Percentiles rank a stretch among this genome's conserved stretches.
These are phyloP conservation scores for Plantago rigida DNA, from an alignment of 305 asterid genomes.

Conservation along the genomic window DNA sequence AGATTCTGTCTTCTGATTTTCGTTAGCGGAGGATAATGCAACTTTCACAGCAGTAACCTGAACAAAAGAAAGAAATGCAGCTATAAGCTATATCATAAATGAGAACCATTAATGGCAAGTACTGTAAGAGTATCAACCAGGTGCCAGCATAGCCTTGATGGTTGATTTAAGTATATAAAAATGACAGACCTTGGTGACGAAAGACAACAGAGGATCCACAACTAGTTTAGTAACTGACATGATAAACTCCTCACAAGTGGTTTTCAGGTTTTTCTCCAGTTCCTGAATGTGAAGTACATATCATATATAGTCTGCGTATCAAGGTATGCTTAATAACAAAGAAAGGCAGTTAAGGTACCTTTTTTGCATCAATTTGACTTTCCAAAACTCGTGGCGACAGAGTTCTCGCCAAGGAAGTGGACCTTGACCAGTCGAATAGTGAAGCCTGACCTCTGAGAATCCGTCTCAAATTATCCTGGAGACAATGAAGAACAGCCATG, in stretches of 20 bases:
- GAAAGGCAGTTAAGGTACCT: conserved; percentile 45
- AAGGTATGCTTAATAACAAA: conserved; percentile 10
- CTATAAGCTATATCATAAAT: conserved; percentile 13
- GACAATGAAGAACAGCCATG: conserved; percentile 18
- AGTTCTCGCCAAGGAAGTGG: conserved; percentile 84
- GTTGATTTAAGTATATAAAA: conserved; percentile 4
- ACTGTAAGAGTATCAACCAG: not conserved
- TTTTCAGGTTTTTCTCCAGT: conserved; percentile 89
- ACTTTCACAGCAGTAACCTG: conserved; percentile 95
- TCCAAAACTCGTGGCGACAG: conserved; percentile 95
- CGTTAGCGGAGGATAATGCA: conserved; percentile 59
- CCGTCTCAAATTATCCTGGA: conserved; percentile 92
- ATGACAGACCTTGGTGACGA: conserved; percentile 74
- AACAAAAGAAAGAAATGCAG: conserved; percentile 23
- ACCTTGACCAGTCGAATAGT: conserved; percentile 93
- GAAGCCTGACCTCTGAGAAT: conserved; percentile 97
- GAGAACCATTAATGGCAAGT: conserved; percentile 6
- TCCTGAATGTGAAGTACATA: conserved; percentile 52
- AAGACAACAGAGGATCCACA: conserved; percentile 95
- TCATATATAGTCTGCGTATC: conserved; percentile 17
- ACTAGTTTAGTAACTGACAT: conserved; percentile 93
- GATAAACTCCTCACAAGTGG: conserved; percentile 93
- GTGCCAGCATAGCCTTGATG: not conserved
- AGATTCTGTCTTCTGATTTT: conserved; percentile 52
- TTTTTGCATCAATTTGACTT: conserved; percentile 96